Conservation (phyloP, 2,329 filamentous ascomycete genomes). For the Colletotrichum phormii region DNA sequence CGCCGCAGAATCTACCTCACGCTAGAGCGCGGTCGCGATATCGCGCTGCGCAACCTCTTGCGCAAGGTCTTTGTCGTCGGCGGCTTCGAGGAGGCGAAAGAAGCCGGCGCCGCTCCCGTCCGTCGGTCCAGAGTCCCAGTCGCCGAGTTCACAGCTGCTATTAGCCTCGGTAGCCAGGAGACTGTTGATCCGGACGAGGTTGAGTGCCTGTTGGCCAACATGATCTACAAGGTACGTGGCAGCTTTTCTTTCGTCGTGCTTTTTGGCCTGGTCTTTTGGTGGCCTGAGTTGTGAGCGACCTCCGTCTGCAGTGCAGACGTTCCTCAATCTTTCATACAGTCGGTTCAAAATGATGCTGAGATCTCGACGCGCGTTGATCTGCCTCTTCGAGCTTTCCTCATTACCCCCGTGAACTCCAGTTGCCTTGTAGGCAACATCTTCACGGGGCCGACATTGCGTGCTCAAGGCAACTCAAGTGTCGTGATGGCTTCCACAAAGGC, state of each 20-base stretch:
- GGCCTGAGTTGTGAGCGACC: neutral
- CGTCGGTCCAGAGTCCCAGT: conserved; percentile 84
- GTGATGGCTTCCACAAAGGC: neutral
- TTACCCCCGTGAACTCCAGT: neutral
- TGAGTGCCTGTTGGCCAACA: conserved; percentile 93
- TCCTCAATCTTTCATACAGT: neutral
- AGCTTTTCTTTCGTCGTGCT: conserved; percentile 22
- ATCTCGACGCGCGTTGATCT: neutral
- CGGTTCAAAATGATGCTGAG: neutral
- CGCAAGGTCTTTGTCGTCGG: conserved; percentile 90
- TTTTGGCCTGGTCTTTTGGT: neutral
- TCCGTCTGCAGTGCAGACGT: neutral
- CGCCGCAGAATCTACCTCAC: conserved; percentile 94
- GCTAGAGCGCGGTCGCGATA: conserved; percentile 90
- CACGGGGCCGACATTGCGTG: neutral
- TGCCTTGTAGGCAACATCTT: conserved; percentile 22
- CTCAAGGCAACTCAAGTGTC: conserved; percentile 1
- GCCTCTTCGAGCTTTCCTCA: neutral
- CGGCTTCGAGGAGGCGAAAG: conserved; percentile 83
- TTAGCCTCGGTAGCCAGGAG: conserved; percentile 78
- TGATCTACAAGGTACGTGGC: conserved; percentile 91
- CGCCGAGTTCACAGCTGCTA: conserved; percentile 85
- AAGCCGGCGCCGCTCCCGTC: conserved; percentile 70
- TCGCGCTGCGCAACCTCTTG: conserved; percentile 90
- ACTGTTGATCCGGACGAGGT: conserved; percentile 89